Percentiles rank a stretch among this genome's conserved stretches.
phyloP scores from a whole-genome alignment of 2,329 filamentous ascomycete genomes.

The Phyllosticta ampelicida region DNA sequence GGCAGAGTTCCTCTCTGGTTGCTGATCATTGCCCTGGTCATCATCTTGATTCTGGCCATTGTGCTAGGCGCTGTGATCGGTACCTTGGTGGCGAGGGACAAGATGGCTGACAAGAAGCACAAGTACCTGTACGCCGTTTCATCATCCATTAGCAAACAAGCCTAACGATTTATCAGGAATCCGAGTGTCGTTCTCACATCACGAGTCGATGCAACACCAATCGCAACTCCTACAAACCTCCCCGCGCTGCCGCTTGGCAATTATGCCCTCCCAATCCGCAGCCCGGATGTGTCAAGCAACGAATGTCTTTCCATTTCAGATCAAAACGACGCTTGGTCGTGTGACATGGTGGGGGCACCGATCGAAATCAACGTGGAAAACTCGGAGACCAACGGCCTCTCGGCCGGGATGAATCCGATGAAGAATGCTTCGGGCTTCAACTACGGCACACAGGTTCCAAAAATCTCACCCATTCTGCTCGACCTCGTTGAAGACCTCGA shows the following conservation, averaged over 20 bases:
- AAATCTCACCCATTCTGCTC: slow-evolving; percentile 38
- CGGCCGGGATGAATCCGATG: slow-evolving; percentile 17
- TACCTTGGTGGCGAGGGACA: slow-evolving; percentile 38
- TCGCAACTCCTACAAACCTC: slow-evolving; percentile 36
- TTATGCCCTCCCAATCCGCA: slow-evolving; percentile 37
- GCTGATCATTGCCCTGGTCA: slow-evolving; percentile 34
- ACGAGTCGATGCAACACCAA: slow-evolving; percentile 37
- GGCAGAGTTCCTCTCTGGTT: slow-evolving; percentile 42
- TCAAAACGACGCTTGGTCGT: slow-evolving; percentile 43
- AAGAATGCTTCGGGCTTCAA: slow-evolving; percentile 33
- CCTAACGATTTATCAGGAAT: not conserved
- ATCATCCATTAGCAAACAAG: not conserved
- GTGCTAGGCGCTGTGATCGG: slow-evolving; percentile 45
- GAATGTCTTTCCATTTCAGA: slow-evolving; percentile 38
- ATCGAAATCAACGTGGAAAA: slow-evolving; percentile 2
- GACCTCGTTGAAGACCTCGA: slow-evolving; percentile 48
- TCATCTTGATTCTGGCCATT: slow-evolving; percentile 37
- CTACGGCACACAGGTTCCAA: slow-evolving; percentile 53
- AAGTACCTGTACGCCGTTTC: slow-evolving; percentile 1
- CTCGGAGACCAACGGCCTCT: not conserved
- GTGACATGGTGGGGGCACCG: slow-evolving; percentile 20
- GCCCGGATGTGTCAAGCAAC: slow-evolving; percentile 36
- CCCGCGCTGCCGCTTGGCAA: slow-evolving; percentile 40
- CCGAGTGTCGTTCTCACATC: not conserved
- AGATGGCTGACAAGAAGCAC: slow-evolving; percentile 18